These are phyloP conservation scores for Nectriaceae sp. DNA, from an alignment of 2,329 filamentous ascomycete genomes.

Conservation along the genomic window DNA sequence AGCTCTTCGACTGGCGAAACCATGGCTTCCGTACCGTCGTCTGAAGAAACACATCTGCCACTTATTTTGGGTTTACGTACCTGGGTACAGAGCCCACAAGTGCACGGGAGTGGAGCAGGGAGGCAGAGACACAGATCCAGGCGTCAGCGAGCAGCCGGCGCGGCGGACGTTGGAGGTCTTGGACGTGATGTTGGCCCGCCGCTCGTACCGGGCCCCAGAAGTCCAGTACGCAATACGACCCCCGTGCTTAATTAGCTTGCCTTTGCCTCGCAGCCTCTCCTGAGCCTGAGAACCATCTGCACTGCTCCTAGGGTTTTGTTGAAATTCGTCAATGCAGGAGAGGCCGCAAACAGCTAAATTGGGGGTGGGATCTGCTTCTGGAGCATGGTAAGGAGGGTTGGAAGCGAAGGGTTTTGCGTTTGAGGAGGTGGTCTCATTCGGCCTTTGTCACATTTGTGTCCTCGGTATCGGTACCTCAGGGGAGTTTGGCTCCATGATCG, in stretches of 20 bases:
- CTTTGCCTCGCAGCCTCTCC: no score
- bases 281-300: no score
- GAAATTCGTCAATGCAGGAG: not conserved
- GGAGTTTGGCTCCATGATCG: not conserved
- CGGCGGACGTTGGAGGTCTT: not conserved
- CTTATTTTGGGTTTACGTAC: not conserved
- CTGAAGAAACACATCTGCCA: slow-evolving; percentile 8
- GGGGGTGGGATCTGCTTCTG: not conserved
- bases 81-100: slow-evolving; percentile 1
- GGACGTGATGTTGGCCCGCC: not conserved
- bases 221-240: not conserved
- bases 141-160: not conserved
- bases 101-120: not conserved
- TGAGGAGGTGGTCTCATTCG: not conserved
- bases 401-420: no score
- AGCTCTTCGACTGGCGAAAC: slow-evolving; percentile 13
- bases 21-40: slow-evolving; percentile 12
- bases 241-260: not conserved
- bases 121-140: not conserved
- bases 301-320: not conserved
- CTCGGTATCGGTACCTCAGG: not conserved
- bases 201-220: not conserved
- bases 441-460: not conserved
- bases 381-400: not conserved
- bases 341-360: not conserved